Conservation (phyloP, 1,284 basidiomycete species). For the Apiotrichum brassicae region DNA sequence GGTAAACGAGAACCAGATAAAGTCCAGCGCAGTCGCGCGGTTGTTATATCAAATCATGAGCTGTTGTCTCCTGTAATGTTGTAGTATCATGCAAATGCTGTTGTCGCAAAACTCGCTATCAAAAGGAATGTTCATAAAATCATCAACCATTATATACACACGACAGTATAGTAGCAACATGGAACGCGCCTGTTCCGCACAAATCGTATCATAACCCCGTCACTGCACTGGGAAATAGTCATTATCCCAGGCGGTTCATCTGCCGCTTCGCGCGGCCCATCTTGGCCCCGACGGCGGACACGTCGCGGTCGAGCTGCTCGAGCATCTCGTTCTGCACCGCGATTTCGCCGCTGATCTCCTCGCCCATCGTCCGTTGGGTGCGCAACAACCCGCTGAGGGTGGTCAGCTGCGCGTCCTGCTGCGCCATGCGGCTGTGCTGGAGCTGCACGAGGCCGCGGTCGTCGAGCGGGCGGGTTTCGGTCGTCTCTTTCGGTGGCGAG, state of each 20-base stretch:
- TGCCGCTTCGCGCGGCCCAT: slow-evolving; percentile 71
- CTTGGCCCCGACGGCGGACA: slow-evolving; percentile 69
- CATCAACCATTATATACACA: too few species aligned
- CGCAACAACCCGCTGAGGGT: slow-evolving; percentile 74
- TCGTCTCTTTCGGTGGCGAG: slow-evolving; percentile 66
- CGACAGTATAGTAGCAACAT: too few species aligned
- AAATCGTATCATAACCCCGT: too few species aligned
- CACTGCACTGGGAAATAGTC: too few species aligned
- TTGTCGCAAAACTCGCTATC: too few species aligned
- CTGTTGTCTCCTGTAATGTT: too few species aligned
- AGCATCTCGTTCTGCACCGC: slow-evolving; percentile 77
- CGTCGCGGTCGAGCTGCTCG: slow-evolving; percentile 66
- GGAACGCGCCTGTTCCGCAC: too few species aligned
- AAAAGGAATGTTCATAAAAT: too few species aligned
- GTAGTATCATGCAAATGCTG: too few species aligned
- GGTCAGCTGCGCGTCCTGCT: slow-evolving; percentile 75
- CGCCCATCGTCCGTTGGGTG: slow-evolving; percentile 76
- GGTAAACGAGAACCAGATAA: too few species aligned
- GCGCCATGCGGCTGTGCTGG: slow-evolving; percentile 70
- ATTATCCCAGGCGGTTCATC: slow-evolving; percentile 55
- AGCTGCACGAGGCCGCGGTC: slow-evolving; percentile 70
- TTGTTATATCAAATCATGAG: too few species aligned
- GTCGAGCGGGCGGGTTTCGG: slow-evolving; percentile 77
- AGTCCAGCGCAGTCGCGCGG: too few species aligned
- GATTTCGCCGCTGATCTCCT: slow-evolving; percentile 81